phyloP scores from a whole-genome alignment of 2,329 filamentous ascomycete species.

The Diaporthe nobilis region DNA sequence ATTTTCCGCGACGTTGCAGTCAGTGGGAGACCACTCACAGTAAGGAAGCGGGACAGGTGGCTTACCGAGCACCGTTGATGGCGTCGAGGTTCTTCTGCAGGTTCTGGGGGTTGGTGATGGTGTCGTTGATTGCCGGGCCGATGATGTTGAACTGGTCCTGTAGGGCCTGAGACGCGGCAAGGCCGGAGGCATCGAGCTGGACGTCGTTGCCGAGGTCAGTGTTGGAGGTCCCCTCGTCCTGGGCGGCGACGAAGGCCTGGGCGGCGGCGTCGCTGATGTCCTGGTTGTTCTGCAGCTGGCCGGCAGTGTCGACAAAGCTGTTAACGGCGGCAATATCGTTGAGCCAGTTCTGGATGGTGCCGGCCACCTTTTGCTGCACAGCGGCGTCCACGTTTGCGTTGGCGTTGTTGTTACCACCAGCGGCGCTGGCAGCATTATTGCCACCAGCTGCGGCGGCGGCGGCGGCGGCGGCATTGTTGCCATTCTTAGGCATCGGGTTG shows the following conservation, averaged over 20 bases:
- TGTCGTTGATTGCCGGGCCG: constrained; percentile 35
- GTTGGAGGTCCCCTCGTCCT: constrained; percentile 35
- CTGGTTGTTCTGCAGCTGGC: constrained; percentile 8
- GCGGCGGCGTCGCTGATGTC: constrained; percentile 34
- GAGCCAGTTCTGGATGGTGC: constrained; percentile 31
- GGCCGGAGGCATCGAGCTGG: constrained; percentile 30
- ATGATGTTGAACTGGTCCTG: constrained; percentile 36
- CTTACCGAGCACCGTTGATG: constrained; percentile 39
- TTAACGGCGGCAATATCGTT: constrained; percentile 32
- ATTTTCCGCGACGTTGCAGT: neutral
- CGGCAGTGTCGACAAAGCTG: constrained; percentile 35
- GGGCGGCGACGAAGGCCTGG: constrained; percentile 30
- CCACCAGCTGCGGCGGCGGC: too few relatives aligned
- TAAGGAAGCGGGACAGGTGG: neutral
- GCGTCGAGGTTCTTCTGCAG: constrained; percentile 35
- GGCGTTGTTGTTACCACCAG: constrained; percentile 12
- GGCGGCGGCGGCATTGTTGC: neutral
- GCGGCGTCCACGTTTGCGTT: constrained; percentile 4
- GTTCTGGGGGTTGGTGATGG: constrained; percentile 35
- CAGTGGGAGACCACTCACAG: neutral
- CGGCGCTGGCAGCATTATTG: neutral
- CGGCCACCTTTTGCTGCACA: constrained; percentile 7
- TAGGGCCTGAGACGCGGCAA: constrained; percentile 4
- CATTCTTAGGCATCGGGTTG: constrained; percentile 18
- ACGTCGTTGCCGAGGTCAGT: constrained; percentile 7